Base-by-base conservation (phyloP, 495 filamentous ascomycete genomes). In the Aspergillus saccharolyticus region DNA sequence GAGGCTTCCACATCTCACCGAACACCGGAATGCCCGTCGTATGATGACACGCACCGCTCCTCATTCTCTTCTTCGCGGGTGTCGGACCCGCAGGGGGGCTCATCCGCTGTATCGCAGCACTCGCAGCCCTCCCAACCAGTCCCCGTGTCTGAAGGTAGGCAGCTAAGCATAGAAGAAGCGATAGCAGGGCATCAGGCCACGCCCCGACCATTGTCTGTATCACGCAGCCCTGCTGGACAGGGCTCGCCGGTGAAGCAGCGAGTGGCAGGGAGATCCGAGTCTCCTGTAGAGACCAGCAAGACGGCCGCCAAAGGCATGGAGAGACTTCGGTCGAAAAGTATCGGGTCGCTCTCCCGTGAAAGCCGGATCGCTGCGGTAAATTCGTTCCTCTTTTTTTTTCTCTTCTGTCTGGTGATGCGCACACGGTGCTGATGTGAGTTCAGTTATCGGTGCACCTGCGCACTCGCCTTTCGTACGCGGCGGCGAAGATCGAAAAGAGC, bases 401-500 rank as follows among this genome's bases (percentile, higher is more conserved):
- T n/a, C n/a, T n/a, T n/a, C n/a, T n/a, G n/a, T n/a, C 33, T 15
- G 12, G 5, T 44, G 14, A 14, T 30, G 12, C 54, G 14, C 47
- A 51, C 55, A 52, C 24, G 33, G 46, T 67, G 53, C 56, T 63
- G 49, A 73, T 55, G 54, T 52, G 55, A 60, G 53, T 55, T 43
- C 64, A 95, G 87, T 70, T 94, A 46, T 89, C 90, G 28, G 81
- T 83, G 42, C 84, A 90, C 64, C 79, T 97, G 21, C 85, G 84
- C 59, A 82, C 89, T 7, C 87, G 90, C 52, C 77, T 97, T 14
- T 89, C 89, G 6, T 95, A 96, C 69, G 91, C 90, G 39, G 89
- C 93, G 75, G 82, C 92, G 63, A 96, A 96, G 68, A 85, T 97
- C 42, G 86, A 93, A 71, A 85, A 94, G 68, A 89, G 88, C 51